A percentile compares a stretch with the other conserved stretches of the same genome.
Evolutionary conservation across 1,284 basidiomycete genomes (phyloP).

Genomic region (Ceratobasidium sp.): DNA sequence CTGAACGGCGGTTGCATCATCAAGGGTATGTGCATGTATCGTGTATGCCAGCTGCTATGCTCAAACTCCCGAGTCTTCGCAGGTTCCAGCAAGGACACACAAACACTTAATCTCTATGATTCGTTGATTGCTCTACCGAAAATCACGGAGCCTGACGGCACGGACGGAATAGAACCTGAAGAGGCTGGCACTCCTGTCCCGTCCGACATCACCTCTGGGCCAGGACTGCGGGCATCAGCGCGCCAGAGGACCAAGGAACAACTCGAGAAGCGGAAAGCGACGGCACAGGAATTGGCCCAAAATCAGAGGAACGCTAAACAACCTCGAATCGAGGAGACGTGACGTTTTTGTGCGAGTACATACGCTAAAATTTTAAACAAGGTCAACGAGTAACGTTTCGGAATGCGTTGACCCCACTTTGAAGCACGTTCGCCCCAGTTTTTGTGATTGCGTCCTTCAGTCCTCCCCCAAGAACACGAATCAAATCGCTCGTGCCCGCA

Average conservation of each 20-base stretch:
- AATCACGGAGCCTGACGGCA: slow-evolving; percentile 61
- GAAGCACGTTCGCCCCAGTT: slow-evolving; percentile 14
- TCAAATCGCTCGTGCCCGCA: slow-evolving; percentile 51
- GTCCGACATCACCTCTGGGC: slow-evolving; percentile 35
- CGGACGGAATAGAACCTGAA: slow-evolving; percentile 53
- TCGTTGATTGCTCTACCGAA: slow-evolving; percentile 72
- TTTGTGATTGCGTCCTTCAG: slow-evolving; percentile 36
- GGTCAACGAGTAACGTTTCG: slow-evolving; percentile 25
- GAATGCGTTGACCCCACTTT: slow-evolving; percentile 18
- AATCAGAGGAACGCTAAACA: slow-evolving; percentile 28
- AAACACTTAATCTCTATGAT: slow-evolving; percentile 69
- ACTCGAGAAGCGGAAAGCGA: slow-evolving; percentile 41
- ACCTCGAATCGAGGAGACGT: slow-evolving; percentile 18
- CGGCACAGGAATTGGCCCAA: slow-evolving; percentile 9
- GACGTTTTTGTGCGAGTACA: slow-evolving; percentile 6
- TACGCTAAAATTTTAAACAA: not conserved
- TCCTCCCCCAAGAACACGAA: slow-evolving; percentile 33
- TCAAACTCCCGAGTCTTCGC: slow-evolving; percentile 27
- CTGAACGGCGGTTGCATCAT: slow-evolving; percentile 45
- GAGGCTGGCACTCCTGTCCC: slow-evolving; percentile 17
- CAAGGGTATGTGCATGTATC: slow-evolving; percentile 9
- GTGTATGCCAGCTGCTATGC: slow-evolving; percentile 23
- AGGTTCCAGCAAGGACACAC: slow-evolving; percentile 64
- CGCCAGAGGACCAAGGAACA: slow-evolving; percentile 36
- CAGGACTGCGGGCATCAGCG: slow-evolving; percentile 34